Evolutionary conservation across 2,329 filamentous ascomycete genomes (phyloP), one percentile per base, ranked within the genome.

Genomic region (Endothia cerciana): DNA sequence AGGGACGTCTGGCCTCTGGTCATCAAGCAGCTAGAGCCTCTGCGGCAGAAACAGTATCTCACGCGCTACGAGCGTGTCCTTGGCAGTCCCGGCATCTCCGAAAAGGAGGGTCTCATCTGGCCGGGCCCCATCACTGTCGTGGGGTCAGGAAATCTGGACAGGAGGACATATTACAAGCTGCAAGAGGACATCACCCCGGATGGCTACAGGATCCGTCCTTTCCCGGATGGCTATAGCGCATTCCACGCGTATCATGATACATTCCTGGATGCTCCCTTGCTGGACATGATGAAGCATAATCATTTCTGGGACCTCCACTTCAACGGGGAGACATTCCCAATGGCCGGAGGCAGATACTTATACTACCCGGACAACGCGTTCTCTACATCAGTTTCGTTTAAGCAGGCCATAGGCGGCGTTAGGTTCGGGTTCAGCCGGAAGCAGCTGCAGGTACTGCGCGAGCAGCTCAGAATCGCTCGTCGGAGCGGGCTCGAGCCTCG

Each of bases 111-210:
- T 1, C n/a, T 11, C 2, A 49, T 28, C 47, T 49, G 47, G 47
- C 47, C 47, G 22, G 47, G 47, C 7, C 47, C 47, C 11, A 28
- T 49, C 47, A 49, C 47, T 4, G 47, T 49, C 22, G 47, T 49
- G 22, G 47, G 47, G 22, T 49, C 47, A 15, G 47, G 47, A n/a
- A 49, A 28, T 22, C 47, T 49, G 47, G 47, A 49, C 47, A 49
- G 25, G 22, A 6, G 4, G 22, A 49, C 22, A 15, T 49, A 28
- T 22, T 28, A 28, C 47, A 49, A 49, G 22, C 10, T 49, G 22
- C 47, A 49, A 22, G 47, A 49, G 22, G 47, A 49, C 47, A 49
- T 49, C 47, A 49, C 47, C 11, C 47, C 47, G 6, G 47, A 49
- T 22, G 47, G 47, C 22, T 49, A 49, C 22, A 49, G 47, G 22